Conservation (phyloP, 768 basidiomycete genomes). For the Pholiota microspora region DNA sequence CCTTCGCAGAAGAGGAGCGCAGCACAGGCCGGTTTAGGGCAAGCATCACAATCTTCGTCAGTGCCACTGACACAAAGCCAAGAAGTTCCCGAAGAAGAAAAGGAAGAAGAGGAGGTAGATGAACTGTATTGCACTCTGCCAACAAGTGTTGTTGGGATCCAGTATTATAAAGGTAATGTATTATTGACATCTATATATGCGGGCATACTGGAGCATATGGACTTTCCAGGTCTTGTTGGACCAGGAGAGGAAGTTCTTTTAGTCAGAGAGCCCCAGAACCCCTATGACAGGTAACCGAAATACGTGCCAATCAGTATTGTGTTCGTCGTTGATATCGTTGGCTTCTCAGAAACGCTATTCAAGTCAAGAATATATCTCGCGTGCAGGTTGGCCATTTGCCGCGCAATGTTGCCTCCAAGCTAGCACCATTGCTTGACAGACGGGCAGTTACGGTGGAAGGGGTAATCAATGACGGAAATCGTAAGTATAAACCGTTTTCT, state of each 20-base stretch:
- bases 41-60: conserved; percentile 8
- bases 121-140: conserved; percentile 63
- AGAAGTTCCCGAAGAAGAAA: conserved; percentile 40
- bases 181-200: not conserved
- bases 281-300: conserved; percentile 55
- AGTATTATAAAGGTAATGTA: conserved; percentile 68
- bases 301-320: not conserved
- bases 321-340: not conserved
- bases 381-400: conserved; percentile 84
- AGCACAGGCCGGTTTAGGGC: conserved; percentile 19
- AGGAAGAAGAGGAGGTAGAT: conserved; percentile 51
- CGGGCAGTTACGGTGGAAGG: conserved; percentile 70
- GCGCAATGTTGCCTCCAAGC: conserved; percentile 48
- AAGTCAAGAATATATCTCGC: conserved; percentile 75
- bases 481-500: conserved; percentile 31
- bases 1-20: conserved; percentile 45
- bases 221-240: conserved; percentile 68
- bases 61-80: conserved; percentile 32
- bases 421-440: conserved; percentile 73
- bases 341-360: conserved; percentile 72
- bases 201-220: conserved; percentile 7
- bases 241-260: conserved; percentile 75
- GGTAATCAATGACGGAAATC: conserved; percentile 62
- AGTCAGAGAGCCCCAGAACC: conserved; percentile 63
- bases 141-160: conserved; percentile 76